Evolutionary conservation across 2,329 filamentous ascomycete genomes (phyloP), one percentile per base, ranked within the genome.

Genomic region (Annulohypoxylon truncatum): DNA sequence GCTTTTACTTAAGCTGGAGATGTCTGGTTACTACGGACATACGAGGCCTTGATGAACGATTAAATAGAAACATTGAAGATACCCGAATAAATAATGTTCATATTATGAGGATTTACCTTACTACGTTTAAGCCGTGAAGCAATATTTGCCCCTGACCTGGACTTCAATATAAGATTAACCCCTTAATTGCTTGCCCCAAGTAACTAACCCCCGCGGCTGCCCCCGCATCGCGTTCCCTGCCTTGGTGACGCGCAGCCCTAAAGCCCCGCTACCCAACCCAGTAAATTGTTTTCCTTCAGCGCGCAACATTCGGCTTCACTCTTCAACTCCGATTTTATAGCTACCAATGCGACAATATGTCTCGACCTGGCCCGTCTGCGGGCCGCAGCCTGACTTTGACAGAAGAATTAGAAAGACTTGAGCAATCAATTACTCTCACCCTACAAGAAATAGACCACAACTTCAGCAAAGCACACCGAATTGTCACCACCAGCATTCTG

Each of bases 381-480:
- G 82, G 77, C 28, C 80, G 87, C 66, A 85, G 81, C 51, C 82
- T 98, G 65, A 93, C 93, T 4, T 84, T 97, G 65, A 97, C 95
- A 0, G 96, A 99, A 77, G 96, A 99, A 84, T 85, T 99, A 56
- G 96, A 99, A 81, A 94, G 91, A 79, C 84, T 99, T 3, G 96
- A 99, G 79, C 96, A 99, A 78, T 96, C 93, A 20, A 98, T 99
- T 73, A 99, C 96, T 0, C 84, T 98, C 40, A 98, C 95, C 0
- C 84, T 99, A 20, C 96, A 98, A 90, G 96, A 99, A 83, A 99
- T 99, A 82, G 96, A 99, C 78, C 92, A 93, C 80, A 99, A 99
- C 81, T 99, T 99, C 79, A 97, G 93, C 82, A 93, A 93, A 76
- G 94, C 96, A 28, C 96, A 99, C 79, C 90, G 94, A 68, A 98